Conservation (phyloP, 2,329 filamentous ascomycete species). For the Trichoderma sp. region DNA sequence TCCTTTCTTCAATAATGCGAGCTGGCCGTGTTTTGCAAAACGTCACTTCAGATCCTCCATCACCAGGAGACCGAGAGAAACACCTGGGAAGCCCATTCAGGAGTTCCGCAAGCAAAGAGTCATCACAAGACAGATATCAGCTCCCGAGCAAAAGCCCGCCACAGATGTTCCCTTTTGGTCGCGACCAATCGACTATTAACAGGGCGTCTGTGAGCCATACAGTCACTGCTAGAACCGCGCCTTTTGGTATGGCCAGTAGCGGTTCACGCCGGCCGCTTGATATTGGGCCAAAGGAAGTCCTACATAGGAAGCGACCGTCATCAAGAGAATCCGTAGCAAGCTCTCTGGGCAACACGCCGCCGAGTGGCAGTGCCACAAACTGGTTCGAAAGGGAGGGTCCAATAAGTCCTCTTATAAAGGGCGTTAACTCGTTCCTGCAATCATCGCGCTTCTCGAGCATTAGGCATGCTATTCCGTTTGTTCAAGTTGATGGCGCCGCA, state of each 20-base stretch:
- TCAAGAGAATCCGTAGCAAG: slow-evolving; percentile 35
- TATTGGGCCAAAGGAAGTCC: slow-evolving; percentile 28
- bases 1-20: slow-evolving; percentile 59
- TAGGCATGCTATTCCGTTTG: slow-evolving; percentile 3
- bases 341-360: slow-evolving; percentile 36
- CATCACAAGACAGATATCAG: slow-evolving; percentile 31
- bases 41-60: slow-evolving; percentile 60
- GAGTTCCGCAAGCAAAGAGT: slow-evolving; percentile 40
- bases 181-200: slow-evolving; percentile 21
- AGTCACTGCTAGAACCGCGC: neutral
- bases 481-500: slow-evolving; percentile 25
- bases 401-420: slow-evolving; percentile 39
- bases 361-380: slow-evolving; percentile 44
- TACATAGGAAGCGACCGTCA: slow-evolving; percentile 4
- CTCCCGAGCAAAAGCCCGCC: slow-evolving; percentile 36
- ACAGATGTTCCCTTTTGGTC: slow-evolving; percentile 25
- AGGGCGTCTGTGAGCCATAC: slow-evolving; percentile 32
- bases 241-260: neutral
- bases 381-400: slow-evolving; percentile 45
- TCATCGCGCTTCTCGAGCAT: slow-evolving; percentile 26
- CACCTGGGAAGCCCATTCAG: slow-evolving; percentile 59
- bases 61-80: slow-evolving; percentile 52
- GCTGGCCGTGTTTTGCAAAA: slow-evolving; percentile 58
- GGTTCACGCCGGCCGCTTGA: slow-evolving; percentile 30
- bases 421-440: slow-evolving; percentile 38